Evolutionary conservation across 306 rosid species (phyloP).

Genomic region (Glycine soja): DNA sequence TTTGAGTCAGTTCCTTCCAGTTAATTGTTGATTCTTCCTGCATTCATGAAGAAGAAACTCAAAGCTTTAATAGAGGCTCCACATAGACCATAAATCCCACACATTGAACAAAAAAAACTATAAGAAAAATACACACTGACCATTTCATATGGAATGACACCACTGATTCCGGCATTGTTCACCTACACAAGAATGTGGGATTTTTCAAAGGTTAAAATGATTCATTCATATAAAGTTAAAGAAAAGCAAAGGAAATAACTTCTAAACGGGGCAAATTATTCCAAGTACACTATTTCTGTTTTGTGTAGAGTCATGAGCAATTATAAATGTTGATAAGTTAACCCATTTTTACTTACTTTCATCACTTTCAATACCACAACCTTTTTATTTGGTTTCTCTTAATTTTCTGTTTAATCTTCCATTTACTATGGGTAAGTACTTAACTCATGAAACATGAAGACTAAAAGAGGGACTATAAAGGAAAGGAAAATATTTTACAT

Average conservation of each 20-base stretch:
- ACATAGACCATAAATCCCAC: not conserved
- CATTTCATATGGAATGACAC: not conserved
- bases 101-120: too few species aligned
- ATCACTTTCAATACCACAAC: not conserved
- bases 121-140: too few species aligned
- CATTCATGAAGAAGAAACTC: too few species aligned
- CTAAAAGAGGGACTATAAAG: too few species aligned
- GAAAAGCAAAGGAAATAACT: not conserved
- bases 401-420: not conserved
- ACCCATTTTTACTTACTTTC: not conserved
- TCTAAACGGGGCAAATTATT: not conserved
- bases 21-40: too few species aligned
- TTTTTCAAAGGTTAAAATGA: too few species aligned
- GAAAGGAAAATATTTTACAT: too few species aligned
- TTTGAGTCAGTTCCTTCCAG: too few species aligned
- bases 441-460: not conserved
- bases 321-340: not conserved
- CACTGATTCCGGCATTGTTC: conserved; percentile 47
- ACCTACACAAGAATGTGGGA: conserved; percentile 1
- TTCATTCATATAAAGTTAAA: too few species aligned
- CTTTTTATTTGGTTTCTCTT: not conserved
- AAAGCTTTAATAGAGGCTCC: too few species aligned
- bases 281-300: not conserved
- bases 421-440: not conserved
- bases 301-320: not conserved